Conservation (phyloP, 1,284 basidiomycete species). For the Tylopilus orsonianus region DNA sequence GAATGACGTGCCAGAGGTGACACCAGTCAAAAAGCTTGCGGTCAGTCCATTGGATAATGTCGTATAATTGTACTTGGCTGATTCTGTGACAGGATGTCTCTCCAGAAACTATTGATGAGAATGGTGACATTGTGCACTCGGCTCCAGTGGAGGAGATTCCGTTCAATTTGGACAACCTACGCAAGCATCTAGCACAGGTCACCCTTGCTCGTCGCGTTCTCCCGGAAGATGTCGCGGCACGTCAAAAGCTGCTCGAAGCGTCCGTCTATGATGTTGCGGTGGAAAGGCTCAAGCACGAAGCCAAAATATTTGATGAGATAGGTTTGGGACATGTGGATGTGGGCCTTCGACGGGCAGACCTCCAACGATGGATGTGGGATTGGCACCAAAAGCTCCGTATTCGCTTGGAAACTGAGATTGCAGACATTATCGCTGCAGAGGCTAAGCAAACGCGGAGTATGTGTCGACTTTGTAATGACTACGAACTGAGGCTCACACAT, state of each 20-base stretch:
- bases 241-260: conserved; percentile 79
- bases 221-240: conserved; percentile 63
- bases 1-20: conserved; percentile 54
- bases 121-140: conserved; percentile 16
- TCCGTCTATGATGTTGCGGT: conserved; percentile 84
- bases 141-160: conserved; percentile 42
- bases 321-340: conserved; percentile 51
- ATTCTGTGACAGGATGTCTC: conserved; percentile 10
- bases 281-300: conserved; percentile 68
- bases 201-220: conserved; percentile 62
- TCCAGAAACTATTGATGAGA: background rate
- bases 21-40: conserved; percentile 40
- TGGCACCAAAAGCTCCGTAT: conserved; percentile 74
- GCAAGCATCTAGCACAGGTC: conserved; percentile 64
- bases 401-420: conserved; percentile 58
- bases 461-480: background rate
- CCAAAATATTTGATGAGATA: conserved; percentile 57
- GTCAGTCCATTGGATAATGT: conserved; percentile 15
- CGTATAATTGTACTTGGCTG: background rate
- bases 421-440: conserved; percentile 46
- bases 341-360: conserved; percentile 46
- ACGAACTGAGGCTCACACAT: background rate
- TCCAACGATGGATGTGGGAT: conserved; percentile 81
- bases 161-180: conserved; percentile 73
- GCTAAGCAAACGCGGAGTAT: conserved; percentile 25